Evolutionary conservation across 306 rosid genomes (phyloP), one percentile per base, ranked within the genome.

Genomic region (Mucuna pruriens): DNA sequence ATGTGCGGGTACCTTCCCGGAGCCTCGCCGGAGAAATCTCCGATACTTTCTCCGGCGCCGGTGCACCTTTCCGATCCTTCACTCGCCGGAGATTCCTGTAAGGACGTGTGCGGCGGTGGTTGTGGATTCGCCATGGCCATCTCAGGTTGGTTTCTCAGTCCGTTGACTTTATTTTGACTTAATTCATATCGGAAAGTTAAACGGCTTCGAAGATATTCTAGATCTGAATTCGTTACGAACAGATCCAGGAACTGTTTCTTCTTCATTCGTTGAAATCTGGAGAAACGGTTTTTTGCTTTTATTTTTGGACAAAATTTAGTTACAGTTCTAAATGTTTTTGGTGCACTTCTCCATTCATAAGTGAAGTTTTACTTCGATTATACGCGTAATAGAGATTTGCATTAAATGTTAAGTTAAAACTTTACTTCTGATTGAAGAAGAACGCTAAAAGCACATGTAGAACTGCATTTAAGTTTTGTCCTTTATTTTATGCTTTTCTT

Each of bases 1-100:
- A 92, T 91, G 97, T 91, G 95, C 84, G 98, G 98, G 4, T 94
- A 92, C 71, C 92, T 94, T 6, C 97, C 98, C 7, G 98, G 98
- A 74, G 94, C 89, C 6, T 90, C 79, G 84, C 83, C 89, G 85
- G 92, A 91, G 52, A 94, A 85, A 65, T 70, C 88, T 72, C 94
- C 96, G 84, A 49, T 89, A 22, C 79, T 92, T 1, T 90, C 86
- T 36, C 94, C 96, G 67, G 49, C 75, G 51, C 79, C 51, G 4
- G 97, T 92, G 0, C 33, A 3, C 22, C 80, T 86, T 20, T 83
- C 94, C 16, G 81, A 54, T 74, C 83, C 82, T 19, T 54, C 39
- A 3, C 11, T 58, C 2, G 85, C 22, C 0, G 91, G 77, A 48
- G 88, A 92, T 80, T 87, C 92, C 1, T 92, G 97, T 97, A 91